phyloP scores from a whole-genome alignment of 179 eudicot species.

The Sideroxylon spinosum region DNA sequence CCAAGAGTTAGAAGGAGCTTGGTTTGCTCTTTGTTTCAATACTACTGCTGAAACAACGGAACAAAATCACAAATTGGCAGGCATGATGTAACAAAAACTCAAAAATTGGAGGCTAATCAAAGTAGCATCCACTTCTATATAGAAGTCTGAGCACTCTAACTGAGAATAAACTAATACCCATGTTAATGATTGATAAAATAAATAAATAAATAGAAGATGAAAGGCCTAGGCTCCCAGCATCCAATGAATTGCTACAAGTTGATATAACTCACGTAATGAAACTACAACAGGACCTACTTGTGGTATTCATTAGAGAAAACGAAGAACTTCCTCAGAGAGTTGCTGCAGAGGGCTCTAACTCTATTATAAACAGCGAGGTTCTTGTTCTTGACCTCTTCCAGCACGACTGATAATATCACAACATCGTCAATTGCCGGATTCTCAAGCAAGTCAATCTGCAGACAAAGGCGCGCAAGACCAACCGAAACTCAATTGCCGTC shows the following conservation, averaged over 20 bases:
- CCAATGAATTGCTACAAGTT: not conserved
- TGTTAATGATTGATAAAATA: not conserved
- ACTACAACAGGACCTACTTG: conserved; percentile 43
- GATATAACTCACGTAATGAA: not conserved
- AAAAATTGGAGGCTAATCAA: not conserved
- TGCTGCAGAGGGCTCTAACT: conserved; percentile 80
- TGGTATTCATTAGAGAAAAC: conserved; percentile 93
- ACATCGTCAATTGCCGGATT: conserved; percentile 81
- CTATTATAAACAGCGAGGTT: conserved; percentile 76
- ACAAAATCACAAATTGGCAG: not conserved
- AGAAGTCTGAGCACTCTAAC: not conserved
- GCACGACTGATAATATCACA: conserved; percentile 80
- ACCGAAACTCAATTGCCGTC: conserved; percentile 3
- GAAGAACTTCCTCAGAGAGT: conserved; percentile 56
- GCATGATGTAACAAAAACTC: not conserved
- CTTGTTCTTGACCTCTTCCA: conserved; percentile 89
- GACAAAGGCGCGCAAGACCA: conserved; percentile 11
- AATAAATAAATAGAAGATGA: no score
- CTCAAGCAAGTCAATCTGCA: conserved; percentile 91
- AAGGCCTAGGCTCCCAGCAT: no score
- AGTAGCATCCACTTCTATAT: not conserved
- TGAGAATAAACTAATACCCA: not conserved
- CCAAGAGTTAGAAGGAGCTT: conserved; percentile 6
- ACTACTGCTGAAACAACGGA: not conserved
- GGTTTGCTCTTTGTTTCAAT: not conserved